These are phyloP conservation scores for Cotoneaster glaucophyllus DNA, from an alignment of 306 rosid species.

Conservation along the genomic window DNA sequence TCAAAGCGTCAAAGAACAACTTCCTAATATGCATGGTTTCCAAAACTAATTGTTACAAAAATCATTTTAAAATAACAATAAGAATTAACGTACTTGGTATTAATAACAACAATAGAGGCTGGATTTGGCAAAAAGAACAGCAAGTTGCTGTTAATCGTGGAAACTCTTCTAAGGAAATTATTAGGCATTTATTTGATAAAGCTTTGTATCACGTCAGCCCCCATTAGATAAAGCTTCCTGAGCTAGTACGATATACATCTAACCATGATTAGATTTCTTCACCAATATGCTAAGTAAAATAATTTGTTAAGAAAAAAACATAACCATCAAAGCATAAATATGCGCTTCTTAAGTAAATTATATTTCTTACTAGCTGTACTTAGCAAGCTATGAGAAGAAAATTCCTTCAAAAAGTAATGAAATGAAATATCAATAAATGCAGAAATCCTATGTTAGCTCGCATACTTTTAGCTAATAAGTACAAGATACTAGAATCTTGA, in stretches of 20 bases:
- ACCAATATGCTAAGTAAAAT: background rate
- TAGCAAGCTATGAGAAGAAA: background rate
- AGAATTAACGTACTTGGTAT: background rate
- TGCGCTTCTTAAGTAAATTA: background rate
- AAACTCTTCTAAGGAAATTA: background rate
- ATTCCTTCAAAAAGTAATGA: background rate
- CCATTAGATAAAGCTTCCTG: background rate
- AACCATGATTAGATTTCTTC: background rate
- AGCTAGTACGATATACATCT: background rate
- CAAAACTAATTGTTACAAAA: background rate
- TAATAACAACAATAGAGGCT: background rate
- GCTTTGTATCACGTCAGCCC: background rate
- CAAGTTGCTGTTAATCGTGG: background rate
- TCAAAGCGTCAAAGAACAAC: background rate
- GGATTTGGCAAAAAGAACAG: background rate
- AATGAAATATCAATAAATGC: background rate
- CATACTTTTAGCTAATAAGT: background rate
- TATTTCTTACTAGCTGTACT: background rate
- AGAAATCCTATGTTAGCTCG: background rate
- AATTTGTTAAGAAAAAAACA: background rate
- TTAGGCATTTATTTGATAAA: background rate
- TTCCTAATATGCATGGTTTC: slow-evolving; percentile 5
- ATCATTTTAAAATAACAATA: background rate
- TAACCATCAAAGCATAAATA: background rate
- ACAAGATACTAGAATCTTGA: background rate